Percentiles rank a stretch among this genome's conserved stretches.
These are phyloP conservation scores for Metschnikowia dekortorum DNA, from an alignment of 805 yeast species.

Conservation along the genomic window DNA sequence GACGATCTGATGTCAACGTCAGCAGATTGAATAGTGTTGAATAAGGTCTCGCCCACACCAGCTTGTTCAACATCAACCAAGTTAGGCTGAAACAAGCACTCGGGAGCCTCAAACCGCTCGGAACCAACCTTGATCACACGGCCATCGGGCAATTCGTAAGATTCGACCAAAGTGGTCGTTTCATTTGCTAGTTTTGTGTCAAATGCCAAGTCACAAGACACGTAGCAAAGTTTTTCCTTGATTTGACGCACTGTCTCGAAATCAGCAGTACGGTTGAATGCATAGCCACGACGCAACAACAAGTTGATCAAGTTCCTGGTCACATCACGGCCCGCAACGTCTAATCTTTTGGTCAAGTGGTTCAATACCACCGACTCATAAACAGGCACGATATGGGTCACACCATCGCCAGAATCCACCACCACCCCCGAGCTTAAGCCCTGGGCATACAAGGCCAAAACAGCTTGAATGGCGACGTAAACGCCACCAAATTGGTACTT, in stretches of 20 bases:
- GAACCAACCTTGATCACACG: slow-evolving; percentile 90
- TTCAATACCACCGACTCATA: slow-evolving; percentile 95
- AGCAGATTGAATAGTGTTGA: slow-evolving; percentile 90
- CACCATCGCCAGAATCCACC: slow-evolving; percentile 98
- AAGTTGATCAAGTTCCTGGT: slow-evolving; percentile 92
- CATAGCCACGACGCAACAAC: slow-evolving; percentile 91
- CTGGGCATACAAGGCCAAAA: slow-evolving; percentile 95
- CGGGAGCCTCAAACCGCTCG: slow-evolving; percentile 95
- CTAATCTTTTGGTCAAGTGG: slow-evolving; percentile 86
- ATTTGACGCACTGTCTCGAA: slow-evolving; percentile 98
- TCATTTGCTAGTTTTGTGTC: slow-evolving; percentile 86
- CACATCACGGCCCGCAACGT: slow-evolving; percentile 97
- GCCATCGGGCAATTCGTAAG: slow-evolving; percentile 94
- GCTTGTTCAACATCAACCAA: slow-evolving; percentile 95
- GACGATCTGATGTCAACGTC: slow-evolving; percentile 91
- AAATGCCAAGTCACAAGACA: slow-evolving; percentile 87
- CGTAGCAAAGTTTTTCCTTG: slow-evolving; percentile 93
- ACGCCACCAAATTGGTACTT: slow-evolving; percentile 88
- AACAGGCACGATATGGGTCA: slow-evolving; percentile 96
- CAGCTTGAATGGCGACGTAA: slow-evolving; percentile 95
- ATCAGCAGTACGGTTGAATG: slow-evolving; percentile 97
- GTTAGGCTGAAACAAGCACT: slow-evolving; percentile 93
- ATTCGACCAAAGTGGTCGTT: slow-evolving; percentile 91
- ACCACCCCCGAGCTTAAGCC: slow-evolving; percentile 96
- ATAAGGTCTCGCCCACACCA: slow-evolving; percentile 89